These are phyloP conservation scores for Phaseolus coccineus DNA, from an alignment of 331 rosid species.

Conservation along the genomic window DNA sequence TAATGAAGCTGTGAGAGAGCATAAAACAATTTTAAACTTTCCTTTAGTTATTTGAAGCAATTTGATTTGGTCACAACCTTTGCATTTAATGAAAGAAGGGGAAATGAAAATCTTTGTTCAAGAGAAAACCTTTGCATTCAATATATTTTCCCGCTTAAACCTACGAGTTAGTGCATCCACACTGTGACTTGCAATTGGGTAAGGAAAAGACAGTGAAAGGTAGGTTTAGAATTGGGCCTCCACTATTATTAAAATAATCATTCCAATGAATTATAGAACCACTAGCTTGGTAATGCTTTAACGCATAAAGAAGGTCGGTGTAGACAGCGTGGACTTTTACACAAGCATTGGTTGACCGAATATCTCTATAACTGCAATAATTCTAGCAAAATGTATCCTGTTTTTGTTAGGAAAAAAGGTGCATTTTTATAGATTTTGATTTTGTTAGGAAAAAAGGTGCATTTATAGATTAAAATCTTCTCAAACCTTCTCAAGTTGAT, in stretches of 20 bases:
- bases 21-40: not conserved
- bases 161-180: slow-evolving; percentile 39
- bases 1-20: not conserved
- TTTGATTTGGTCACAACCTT: not conserved
- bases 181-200: slow-evolving; percentile 41
- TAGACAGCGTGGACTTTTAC: slow-evolving; percentile 40
- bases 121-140: not conserved
- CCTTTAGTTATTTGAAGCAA: not conserved
- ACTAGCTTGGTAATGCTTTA: slow-evolving; percentile 54
- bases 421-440: too few relatives aligned
- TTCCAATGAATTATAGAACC: slow-evolving; percentile 42
- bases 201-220: slow-evolving; percentile 32
- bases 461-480: too few relatives aligned
- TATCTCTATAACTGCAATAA: not conserved
- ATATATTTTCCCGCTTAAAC: not conserved
- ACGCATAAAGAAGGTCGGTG: slow-evolving; percentile 42
- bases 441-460: too few relatives aligned
- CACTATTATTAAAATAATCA: slow-evolving; percentile 52
- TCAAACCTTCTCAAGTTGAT: too few relatives aligned
- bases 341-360: slow-evolving; percentile 10
- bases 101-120: not conserved
- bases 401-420: too few relatives aligned
- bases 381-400: too few relatives aligned
- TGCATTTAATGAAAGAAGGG: slow-evolving; percentile 4
- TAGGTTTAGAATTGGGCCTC: slow-evolving; percentile 40